Evolutionary conservation across 2,329 filamentous ascomycete species (phyloP).

Genomic region (Beauveria scarabaeidicola): DNA sequence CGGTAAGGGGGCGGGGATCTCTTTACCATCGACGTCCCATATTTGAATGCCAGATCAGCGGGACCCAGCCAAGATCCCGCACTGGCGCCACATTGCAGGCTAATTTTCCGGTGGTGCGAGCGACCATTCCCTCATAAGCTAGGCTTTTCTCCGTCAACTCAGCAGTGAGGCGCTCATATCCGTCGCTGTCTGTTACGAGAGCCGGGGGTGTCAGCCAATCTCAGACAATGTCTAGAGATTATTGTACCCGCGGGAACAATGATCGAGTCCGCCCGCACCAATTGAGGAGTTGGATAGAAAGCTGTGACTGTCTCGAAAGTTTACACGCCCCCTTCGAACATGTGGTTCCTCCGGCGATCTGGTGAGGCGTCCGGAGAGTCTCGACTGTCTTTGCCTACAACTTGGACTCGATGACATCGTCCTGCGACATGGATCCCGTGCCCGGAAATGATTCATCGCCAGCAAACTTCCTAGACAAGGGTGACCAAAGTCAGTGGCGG

Average conservation of each 20-base stretch:
- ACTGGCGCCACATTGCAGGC: not conserved
- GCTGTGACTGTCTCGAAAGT: not conserved
- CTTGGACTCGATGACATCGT: constrained; percentile 21
- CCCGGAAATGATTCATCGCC: constrained; percentile 48
- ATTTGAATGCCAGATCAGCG: not conserved
- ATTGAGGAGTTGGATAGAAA: not conserved
- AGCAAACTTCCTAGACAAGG: constrained; percentile 34
- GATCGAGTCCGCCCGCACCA: not conserved
- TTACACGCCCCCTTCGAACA: not conserved
- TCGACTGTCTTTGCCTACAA: constrained; percentile 17
- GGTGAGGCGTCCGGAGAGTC: not conserved
- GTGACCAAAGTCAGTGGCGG: not conserved
- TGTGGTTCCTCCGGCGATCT: not conserved
- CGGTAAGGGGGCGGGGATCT: not conserved
- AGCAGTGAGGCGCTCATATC: not conserved
- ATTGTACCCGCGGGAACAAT: not conserved
- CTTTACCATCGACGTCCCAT: not conserved
- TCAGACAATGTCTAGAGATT: constrained; percentile 9
- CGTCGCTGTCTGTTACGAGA: not conserved
- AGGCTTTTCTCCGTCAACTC: not conserved
- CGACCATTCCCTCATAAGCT: not conserved
- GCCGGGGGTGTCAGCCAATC: not conserved
- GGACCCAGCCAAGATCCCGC: not conserved
- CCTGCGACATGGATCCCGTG: constrained; percentile 28
- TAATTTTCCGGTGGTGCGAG: not conserved